Conservation (phyloP, 164 flowering plant species). For the Houttuynia cordata region DNA sequence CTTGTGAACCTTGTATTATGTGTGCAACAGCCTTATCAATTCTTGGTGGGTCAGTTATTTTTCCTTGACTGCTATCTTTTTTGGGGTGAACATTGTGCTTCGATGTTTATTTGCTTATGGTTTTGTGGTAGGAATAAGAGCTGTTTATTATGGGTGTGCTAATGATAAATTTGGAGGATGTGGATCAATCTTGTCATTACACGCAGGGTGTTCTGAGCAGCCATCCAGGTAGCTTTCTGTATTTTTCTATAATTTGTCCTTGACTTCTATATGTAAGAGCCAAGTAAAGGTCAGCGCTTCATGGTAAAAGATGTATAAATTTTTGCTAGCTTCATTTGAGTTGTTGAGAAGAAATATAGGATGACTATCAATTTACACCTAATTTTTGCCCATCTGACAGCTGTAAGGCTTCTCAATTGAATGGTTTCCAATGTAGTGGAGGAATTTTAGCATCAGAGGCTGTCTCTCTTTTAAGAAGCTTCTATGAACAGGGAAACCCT, state of each 20-base stretch:
- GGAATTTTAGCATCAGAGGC: conserved; percentile 92
- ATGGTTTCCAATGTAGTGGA: conserved; percentile 60
- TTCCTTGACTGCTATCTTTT: neutral
- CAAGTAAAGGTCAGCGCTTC: too few relatives aligned
- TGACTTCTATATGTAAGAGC: too few relatives aligned
- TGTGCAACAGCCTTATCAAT: conserved; percentile 83
- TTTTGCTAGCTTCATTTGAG: too few relatives aligned
- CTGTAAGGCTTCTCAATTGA: conserved; percentile 15
- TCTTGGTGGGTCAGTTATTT: conserved; percentile 36
- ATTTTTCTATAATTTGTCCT: too few relatives aligned
- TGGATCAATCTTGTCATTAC: conserved; percentile 80
- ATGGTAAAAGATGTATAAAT: too few relatives aligned
- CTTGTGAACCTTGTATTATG: conserved; percentile 99
- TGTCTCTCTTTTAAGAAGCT: conserved; percentile 56
- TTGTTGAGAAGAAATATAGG: too few relatives aligned
- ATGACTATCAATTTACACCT: too few relatives aligned
- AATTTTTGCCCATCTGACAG: conserved; percentile 8
- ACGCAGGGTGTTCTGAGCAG: conserved; percentile 27
- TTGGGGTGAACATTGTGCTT: neutral
- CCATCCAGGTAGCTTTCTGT: conserved; percentile 15
- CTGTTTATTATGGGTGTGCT: conserved; percentile 82
- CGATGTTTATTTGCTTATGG: neutral
- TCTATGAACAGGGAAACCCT: conserved; percentile 90
- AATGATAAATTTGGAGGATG: conserved; percentile 98
- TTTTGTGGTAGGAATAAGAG: conserved; percentile 41